These are phyloP conservation scores for Lipomyces mesembrius DNA, from an alignment of 805 yeast species.

Conservation along the genomic window DNA sequence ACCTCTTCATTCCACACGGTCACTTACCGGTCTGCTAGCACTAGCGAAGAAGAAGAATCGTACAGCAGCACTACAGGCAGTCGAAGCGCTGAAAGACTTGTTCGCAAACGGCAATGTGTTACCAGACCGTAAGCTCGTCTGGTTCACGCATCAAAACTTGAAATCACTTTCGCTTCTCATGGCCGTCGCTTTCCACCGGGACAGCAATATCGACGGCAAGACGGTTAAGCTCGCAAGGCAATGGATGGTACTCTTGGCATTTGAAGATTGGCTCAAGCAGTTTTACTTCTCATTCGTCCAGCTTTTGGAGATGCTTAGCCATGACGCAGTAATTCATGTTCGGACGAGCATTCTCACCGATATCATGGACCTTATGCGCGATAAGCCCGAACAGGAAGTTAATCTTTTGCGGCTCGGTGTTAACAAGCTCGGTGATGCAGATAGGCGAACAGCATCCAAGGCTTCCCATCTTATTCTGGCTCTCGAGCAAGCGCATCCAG, in stretches of 20 bases:
- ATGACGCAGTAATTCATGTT: constrained; percentile 88
- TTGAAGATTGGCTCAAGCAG: constrained; percentile 86
- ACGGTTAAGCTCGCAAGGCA: constrained; percentile 47
- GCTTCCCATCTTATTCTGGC: constrained; percentile 80
- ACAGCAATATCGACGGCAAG: constrained; percentile 42
- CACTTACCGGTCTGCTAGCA: constrained; percentile 74
- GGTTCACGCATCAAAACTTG: constrained; percentile 70
- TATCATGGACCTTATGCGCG: constrained; percentile 75
- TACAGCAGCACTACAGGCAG: constrained; percentile 88
- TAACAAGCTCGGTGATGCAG: constrained; percentile 91
- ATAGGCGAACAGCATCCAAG: constrained; percentile 86
- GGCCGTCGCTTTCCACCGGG: constrained; percentile 45
- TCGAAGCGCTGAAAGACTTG: constrained; percentile 88
- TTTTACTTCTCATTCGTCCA: constrained; percentile 76
- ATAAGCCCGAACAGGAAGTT: constrained; percentile 96
- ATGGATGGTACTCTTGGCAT: constrained; percentile 74
- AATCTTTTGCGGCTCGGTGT: constrained; percentile 86
- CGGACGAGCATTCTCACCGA: constrained; percentile 76
- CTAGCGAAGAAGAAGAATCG: constrained; percentile 91
- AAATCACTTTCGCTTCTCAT: constrained; percentile 11
- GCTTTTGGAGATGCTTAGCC: constrained; percentile 76
- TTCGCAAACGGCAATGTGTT: constrained; percentile 82
- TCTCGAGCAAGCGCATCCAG: constrained; percentile 89
- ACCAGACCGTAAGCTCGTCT: constrained; percentile 73
- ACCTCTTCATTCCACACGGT: constrained; percentile 84